These are phyloP conservation scores for Penicillium occitanis DNA, from an alignment of 2,329 filamentous ascomycete species.

Conservation along the genomic window DNA sequence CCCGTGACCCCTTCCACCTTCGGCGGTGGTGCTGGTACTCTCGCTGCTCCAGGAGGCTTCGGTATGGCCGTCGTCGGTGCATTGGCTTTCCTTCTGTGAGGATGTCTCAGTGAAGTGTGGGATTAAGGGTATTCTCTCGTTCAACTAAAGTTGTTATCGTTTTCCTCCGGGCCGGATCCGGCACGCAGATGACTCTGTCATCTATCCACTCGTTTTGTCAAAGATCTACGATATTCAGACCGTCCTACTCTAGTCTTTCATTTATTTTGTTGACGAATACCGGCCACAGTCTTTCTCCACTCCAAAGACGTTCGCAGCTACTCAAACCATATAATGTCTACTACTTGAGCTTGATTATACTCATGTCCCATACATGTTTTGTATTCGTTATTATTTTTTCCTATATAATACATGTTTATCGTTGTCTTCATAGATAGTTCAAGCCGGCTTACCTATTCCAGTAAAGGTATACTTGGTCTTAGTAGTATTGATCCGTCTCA, in stretches of 20 bases:
- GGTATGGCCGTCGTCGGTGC: slow-evolving; percentile 20
- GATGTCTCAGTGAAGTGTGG: background rate
- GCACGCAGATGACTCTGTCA: slow-evolving; percentile 18
- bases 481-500: too few species aligned
- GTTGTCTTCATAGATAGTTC: too few species aligned
- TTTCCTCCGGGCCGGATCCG: slow-evolving; percentile 12
- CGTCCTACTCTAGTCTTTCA: slow-evolving; percentile 8
- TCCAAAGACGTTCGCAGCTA: background rate
- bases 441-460: too few species aligned
- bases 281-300: background rate
- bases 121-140: background rate
- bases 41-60: slow-evolving; percentile 14
- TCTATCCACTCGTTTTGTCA: slow-evolving; percentile 17
- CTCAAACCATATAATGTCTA: background rate
- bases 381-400: slow-evolving; percentile 6
- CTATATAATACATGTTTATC: slow-evolving; percentile 5
- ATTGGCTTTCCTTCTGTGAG: slow-evolving; percentile 22
- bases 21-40: slow-evolving; percentile 16
- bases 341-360: background rate
- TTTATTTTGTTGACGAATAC: background rate
- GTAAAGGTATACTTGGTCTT: too few species aligned
- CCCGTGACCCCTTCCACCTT: slow-evolving; percentile 9
- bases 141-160: slow-evolving; percentile 10
- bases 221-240: background rate
- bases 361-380: slow-evolving; percentile 1